A percentile compares a stretch with the other conserved stretches of the same genome.
Evolutionary conservation across 352 stramenopile species (phyloP).

Genomic region (Globisporangium canariense): DNA sequence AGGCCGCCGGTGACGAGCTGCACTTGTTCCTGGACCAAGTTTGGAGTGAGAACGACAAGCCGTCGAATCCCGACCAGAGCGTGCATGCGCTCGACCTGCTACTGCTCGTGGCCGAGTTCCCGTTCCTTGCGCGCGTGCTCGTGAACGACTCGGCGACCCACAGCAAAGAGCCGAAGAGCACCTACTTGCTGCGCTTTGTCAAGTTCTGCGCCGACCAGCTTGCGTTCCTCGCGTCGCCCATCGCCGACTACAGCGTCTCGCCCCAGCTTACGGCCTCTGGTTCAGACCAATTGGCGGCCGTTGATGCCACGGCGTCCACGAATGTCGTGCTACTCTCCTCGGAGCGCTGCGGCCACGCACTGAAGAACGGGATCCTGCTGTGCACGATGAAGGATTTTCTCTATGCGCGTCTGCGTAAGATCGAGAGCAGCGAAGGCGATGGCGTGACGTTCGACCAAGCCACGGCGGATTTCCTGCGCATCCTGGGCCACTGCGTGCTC

Average conservation of each 20-base stretch:
- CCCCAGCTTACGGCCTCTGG: background rate
- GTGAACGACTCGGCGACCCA: constrained; percentile 23
- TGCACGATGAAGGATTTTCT: constrained; percentile 61
- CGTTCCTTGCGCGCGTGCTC: constrained; percentile 44
- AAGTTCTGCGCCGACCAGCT: constrained; percentile 53
- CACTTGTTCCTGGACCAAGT: constrained; percentile 31
- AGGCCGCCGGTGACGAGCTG: constrained; percentile 37
- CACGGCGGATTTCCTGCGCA: constrained; percentile 29
- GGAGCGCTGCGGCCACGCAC: constrained; percentile 60
- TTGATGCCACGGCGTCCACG: constrained; percentile 32
- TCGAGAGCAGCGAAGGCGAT: constrained; percentile 10
- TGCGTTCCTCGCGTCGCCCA: constrained; percentile 44
- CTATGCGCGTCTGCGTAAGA: constrained; percentile 25
- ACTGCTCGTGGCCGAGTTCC: constrained; percentile 59
- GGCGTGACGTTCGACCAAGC: background rate
- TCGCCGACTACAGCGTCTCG: constrained; percentile 37
- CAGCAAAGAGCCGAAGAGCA: constrained; percentile 2
- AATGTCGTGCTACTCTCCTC: constrained; percentile 72
- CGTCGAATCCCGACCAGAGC: constrained; percentile 21
- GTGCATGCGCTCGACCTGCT: constrained; percentile 47
- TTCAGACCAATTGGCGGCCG: constrained; percentile 3
- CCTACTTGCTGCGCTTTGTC: constrained; percentile 43
- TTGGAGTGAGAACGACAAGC: constrained; percentile 18
- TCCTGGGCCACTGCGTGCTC: constrained; percentile 56
- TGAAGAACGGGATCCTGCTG: constrained; percentile 72